Evolutionary conservation across 177 flowering plant genomes (phyloP).

Genomic region (Vitis hybrid): DNA sequence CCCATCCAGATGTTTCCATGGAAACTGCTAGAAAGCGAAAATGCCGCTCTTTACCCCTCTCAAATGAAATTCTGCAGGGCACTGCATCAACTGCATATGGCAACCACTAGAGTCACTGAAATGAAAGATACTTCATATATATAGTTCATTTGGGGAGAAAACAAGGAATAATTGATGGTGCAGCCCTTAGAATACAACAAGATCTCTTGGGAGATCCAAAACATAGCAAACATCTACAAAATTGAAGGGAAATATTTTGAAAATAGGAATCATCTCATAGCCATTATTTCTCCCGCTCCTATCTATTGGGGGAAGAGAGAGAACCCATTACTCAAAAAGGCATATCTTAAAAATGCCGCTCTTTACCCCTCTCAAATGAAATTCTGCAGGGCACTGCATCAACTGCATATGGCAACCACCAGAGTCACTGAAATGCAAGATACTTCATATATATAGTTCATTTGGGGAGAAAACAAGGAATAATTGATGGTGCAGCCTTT

Average conservation of each 20-base stretch:
- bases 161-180: too few relatives aligned
- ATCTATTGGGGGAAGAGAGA: too few relatives aligned
- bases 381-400: constrained; percentile 96
- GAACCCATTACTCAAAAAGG: too few relatives aligned
- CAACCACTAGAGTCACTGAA: constrained; percentile 11
- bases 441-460: too few relatives aligned
- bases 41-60: constrained; percentile 94
- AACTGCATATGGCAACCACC: constrained; percentile 46
- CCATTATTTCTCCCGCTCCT: neutral
- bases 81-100: constrained; percentile 77
- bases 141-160: too few relatives aligned
- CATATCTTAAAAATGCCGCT: constrained; percentile 58
- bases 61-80: constrained; percentile 97
- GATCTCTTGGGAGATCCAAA: neutral
- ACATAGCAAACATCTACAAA: neutral
- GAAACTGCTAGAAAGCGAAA: constrained; percentile 70
- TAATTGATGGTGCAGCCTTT: too few relatives aligned
- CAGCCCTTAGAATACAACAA: neutral
- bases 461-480: too few relatives aligned
- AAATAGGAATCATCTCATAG: neutral
- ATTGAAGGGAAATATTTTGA: neutral
- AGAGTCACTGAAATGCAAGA: constrained; percentile 8
- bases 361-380: constrained; percentile 96
- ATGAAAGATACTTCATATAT: neutral
- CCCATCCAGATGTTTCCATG: constrained; percentile 77